These are phyloP conservation scores for Phlyctochytrium arcticum DNA, from an alignment of 192 early-diverging fungal species.

Conservation along the genomic window DNA sequence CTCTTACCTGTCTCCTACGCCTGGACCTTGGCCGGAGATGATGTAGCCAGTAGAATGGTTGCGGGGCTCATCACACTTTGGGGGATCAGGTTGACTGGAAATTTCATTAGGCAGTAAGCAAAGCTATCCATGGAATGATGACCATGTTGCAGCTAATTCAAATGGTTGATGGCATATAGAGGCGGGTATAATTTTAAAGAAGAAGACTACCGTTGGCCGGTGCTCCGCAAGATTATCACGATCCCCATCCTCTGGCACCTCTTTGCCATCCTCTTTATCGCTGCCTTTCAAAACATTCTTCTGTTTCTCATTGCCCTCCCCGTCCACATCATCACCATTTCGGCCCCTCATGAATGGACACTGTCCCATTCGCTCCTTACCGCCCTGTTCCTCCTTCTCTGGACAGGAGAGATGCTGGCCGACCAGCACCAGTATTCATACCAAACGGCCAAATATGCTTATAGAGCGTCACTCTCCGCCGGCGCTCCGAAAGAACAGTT, in stretches of 20 bases:
- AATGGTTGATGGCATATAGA: slow-evolving; percentile 6
- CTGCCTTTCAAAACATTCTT: slow-evolving; percentile 68
- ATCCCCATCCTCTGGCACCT: slow-evolving; percentile 49
- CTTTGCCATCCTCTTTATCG: slow-evolving; percentile 70
- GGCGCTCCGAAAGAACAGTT: no score
- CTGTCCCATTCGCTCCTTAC: not conserved
- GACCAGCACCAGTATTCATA: slow-evolving; percentile 83
- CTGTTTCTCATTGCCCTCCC: slow-evolving; percentile 58
- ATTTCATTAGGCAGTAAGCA: slow-evolving; percentile 62
- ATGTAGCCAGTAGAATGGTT: slow-evolving; percentile 38
- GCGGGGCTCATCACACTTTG: slow-evolving; percentile 56
- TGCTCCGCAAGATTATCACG: slow-evolving; percentile 30
- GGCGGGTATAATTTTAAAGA: slow-evolving; percentile 64
- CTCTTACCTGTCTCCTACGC: slow-evolving; percentile 62
- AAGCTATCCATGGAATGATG: not conserved
- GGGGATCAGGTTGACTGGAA: slow-evolving; percentile 72
- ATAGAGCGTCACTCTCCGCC: no score
- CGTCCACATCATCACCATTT: not conserved
- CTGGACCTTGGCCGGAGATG: slow-evolving; percentile 43
- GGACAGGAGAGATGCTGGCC: slow-evolving; percentile 63
- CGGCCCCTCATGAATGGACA: not conserved
- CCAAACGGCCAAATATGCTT: slow-evolving; percentile 42
- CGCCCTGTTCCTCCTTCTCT: not conserved
- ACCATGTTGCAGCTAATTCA: not conserved
- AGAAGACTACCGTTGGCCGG: slow-evolving; percentile 76